Evolutionary conservation across 352 stramenopile species (phyloP).

Genomic region (Lagenidium giganteum): DNA sequence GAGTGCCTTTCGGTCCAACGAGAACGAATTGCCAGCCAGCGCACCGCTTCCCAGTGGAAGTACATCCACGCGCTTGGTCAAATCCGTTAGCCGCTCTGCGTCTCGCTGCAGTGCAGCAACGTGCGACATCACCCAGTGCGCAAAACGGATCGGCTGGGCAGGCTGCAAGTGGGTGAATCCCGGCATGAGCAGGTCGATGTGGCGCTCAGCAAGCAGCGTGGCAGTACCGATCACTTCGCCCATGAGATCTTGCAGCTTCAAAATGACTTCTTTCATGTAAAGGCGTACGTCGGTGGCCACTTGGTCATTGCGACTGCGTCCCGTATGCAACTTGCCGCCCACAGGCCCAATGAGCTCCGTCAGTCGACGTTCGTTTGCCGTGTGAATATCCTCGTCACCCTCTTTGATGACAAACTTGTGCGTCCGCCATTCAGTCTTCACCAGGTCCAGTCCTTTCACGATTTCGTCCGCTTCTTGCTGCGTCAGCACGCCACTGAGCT

Average conservation of each 20-base stretch:
- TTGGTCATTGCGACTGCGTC: constrained; percentile 96
- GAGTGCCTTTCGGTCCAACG: constrained; percentile 93
- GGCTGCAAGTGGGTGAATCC: constrained; percentile 99
- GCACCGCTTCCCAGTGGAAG: constrained; percentile 96
- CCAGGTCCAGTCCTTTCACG: constrained; percentile 78
- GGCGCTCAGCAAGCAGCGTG: constrained; percentile 82
- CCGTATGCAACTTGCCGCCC: constrained; percentile 97
- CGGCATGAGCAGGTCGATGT: constrained; percentile 97
- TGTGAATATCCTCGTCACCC: constrained; percentile 99
- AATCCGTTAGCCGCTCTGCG: constrained; percentile 89
- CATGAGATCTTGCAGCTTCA: constrained; percentile 62
- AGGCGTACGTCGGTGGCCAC: constrained; percentile 97
- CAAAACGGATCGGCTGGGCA: constrained; percentile 97
- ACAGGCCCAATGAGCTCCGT: constrained; percentile 96
- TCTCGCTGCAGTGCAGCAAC: constrained; percentile 92
- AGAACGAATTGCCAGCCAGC: constrained; percentile 97
- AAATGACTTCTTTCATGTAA: constrained; percentile 86
- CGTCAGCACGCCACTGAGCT: constrained; percentile 92
- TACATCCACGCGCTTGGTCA: constrained; percentile 94
- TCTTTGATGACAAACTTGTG: constrained; percentile 85
- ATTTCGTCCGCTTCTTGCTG: constrained; percentile 84
- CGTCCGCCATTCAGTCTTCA: constrained; percentile 86
- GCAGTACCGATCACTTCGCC: constrained; percentile 90
- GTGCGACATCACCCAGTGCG: constrained; percentile 98
- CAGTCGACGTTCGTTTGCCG: constrained; percentile 97